Base-by-base conservation (phyloP, 768 basidiomycete genomes). In the Candolleomyces aberdarensis region DNA sequence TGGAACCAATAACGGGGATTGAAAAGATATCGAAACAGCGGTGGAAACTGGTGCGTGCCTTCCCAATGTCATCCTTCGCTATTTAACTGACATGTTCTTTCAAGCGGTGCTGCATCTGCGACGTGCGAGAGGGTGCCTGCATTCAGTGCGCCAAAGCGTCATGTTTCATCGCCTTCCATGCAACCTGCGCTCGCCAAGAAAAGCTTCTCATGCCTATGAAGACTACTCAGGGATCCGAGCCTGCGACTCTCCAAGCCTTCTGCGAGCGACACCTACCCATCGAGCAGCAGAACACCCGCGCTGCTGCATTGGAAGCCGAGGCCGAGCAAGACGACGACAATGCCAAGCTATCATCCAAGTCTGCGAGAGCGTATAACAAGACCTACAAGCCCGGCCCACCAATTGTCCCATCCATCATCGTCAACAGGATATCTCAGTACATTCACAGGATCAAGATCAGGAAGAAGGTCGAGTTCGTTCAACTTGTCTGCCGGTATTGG, bases 1-100 rank as follows among this genome's bases (percentile, higher is more conserved):
- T 98, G 97, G 97, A 99, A 68, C 97, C 97, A 41, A 87, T 99
- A 31, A 92, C 93, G 2, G 93, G 92, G 4, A 82, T 94, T 0
- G 93, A 98, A 55, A 84, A 79, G 63, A 91, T 99, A 50, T 86
- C 89, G 1, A 98, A 95, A 70, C 87, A 86, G 66, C 81, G 96
- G 9, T 98, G 96, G 96, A 97, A 90, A 73, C 81, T 99, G 67
- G 96, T 97, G 60, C 68, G 93, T 67, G 19, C 49, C 47, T 61
- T 5, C 41, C 32, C 15, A 46, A 9, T 14, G 44, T 47, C 54
- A 36, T 11, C 40, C 19, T 11, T 22, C 15, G 2, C 32, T 19
- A n/a, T 43, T 54, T 56, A 29, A 44, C 14, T 55, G 26, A 52
- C 29, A 58, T 31, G 41, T 52, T 46, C 29, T 62, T 15, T 26